Evolutionary conservation across 2,329 filamentous ascomycete species (phyloP).

Genomic region (Pseudogymnoascus sp.): DNA sequence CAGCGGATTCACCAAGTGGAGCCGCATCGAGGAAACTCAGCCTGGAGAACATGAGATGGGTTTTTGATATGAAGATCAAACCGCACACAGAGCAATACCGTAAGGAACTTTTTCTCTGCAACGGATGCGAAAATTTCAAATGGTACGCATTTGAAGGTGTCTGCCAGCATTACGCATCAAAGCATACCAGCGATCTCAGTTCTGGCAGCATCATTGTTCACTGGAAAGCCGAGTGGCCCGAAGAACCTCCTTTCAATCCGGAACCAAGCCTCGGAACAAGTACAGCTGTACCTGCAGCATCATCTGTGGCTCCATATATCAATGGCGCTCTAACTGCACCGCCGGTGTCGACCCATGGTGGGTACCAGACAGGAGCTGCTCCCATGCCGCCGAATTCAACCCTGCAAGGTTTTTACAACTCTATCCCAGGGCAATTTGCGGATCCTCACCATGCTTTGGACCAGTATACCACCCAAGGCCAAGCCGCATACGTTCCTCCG

Average conservation of each 20-base stretch:
- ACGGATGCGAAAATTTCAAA: slow-evolving; percentile 58
- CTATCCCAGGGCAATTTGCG: neutral
- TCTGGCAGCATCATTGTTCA: slow-evolving; percentile 64
- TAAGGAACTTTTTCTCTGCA: slow-evolving; percentile 71
- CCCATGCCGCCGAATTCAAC: slow-evolving; percentile 16
- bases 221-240: slow-evolving; percentile 77
- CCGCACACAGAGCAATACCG: slow-evolving; percentile 56
- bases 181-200: slow-evolving; percentile 66
- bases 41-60: slow-evolving; percentile 80
- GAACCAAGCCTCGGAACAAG: slow-evolving; percentile 41
- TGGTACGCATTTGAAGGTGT: slow-evolving; percentile 71
- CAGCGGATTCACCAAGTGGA: slow-evolving; percentile 43
- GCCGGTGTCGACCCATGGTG: slow-evolving; percentile 24
- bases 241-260: slow-evolving; percentile 62
- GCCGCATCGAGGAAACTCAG: slow-evolving; percentile 57
- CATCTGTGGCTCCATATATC: slow-evolving; percentile 29
- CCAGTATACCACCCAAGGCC: neutral
- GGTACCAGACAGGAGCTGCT: slow-evolving; percentile 24
- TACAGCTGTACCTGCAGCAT: slow-evolving; percentile 27
- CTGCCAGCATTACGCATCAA: slow-evolving; percentile 75
- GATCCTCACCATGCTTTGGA: neutral
- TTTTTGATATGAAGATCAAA: slow-evolving; percentile 71
- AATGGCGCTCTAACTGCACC: slow-evolving; percentile 26
- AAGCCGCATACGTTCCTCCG: neutral
- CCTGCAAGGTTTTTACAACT: slow-evolving; percentile 16